Evolutionary conservation across 352 stramenopile species (phyloP), one percentile per base, ranked within the genome.

Genomic region (Phytophthora syringae): DNA sequence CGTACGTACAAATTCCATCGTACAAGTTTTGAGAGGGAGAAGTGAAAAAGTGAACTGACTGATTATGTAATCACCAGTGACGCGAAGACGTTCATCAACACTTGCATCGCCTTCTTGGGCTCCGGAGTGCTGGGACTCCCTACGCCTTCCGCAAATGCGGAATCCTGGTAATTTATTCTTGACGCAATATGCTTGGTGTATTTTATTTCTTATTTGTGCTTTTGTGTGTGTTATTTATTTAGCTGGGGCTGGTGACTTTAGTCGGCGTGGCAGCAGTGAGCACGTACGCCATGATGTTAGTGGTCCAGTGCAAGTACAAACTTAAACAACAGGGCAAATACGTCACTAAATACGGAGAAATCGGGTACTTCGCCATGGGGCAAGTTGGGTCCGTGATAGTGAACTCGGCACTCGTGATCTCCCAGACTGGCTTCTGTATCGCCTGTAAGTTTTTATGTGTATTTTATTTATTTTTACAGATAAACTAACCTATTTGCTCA

Each of bases 81-180:
- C 57, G 39, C 76, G 13, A 83, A 83, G 48, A 87, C 74, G 40
- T 93, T 93, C 53, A 69, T 76, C n/a, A 93, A 93, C 57, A 84
- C 79, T 18, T 84, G 96, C 55, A 98, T 98, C 64, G 90, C 86
- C 15, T 98, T 98, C 75, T 79, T 98, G 0, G 93, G 93, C 21
- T 96, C 93, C 5, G 93, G 93, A 25, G 84, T 98, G 10, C 73
- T 98, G 20, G 93, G 92, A 0, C 67, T 98, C 93, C 93, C 9
- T 96, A 92, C 71, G 93, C 92, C 18, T 98, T 98, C 72, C 86
- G 82, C 27, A 80, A 92, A 54, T 88, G 79, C 28, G 93, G 93
- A 22, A 96, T 96, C 51, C 47, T 98, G 39, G 84, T 77, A 44
- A 44, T 30, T 50, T 54, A 16, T 39, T 27, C 12, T 39, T 43